Evolutionary conservation across 495 filamentous ascomycete genomes (phyloP).

Genomic region (Aspergillus incahuasiensis): DNA sequence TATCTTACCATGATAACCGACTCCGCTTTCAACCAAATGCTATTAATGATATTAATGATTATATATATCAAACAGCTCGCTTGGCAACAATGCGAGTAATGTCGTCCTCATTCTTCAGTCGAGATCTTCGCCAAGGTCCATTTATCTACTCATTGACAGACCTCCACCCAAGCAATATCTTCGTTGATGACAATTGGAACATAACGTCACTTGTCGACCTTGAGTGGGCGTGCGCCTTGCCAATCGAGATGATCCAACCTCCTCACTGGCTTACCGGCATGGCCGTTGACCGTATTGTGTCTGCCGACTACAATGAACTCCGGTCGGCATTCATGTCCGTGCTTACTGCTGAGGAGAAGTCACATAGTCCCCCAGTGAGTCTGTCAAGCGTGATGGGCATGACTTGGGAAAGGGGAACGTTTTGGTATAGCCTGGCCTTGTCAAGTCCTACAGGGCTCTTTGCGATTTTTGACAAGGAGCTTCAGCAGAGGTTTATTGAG

Average conservation of each 20-base stretch:
- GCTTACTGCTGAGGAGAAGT: not conserved
- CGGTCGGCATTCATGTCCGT: not conserved
- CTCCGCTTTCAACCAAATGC: slow-evolving; percentile 28
- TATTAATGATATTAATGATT: slow-evolving; percentile 19
- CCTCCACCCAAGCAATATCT: slow-evolving; percentile 32
- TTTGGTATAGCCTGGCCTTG: slow-evolving; percentile 11
- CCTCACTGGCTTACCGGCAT: slow-evolving; percentile 25
- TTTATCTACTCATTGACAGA: slow-evolving; percentile 26
- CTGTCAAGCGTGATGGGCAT: slow-evolving; percentile 2
- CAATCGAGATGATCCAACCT: slow-evolving; percentile 22
- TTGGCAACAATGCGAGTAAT: slow-evolving; percentile 24
- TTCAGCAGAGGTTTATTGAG: slow-evolving; percentile 7
- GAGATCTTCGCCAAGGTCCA: slow-evolving; percentile 24
- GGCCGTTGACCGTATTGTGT: slow-evolving; percentile 21
- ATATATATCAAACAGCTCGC: slow-evolving; percentile 18
- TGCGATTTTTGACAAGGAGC: slow-evolving; percentile 3
- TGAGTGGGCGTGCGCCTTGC: slow-evolving; percentile 32
- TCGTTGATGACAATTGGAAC: slow-evolving; percentile 32
- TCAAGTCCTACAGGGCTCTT: slow-evolving; percentile 9
- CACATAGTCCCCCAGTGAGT: not conserved
- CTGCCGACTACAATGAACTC: not conserved
- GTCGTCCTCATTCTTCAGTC: slow-evolving; percentile 18
- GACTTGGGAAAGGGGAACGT: slow-evolving; percentile 5
- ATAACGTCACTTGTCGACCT: slow-evolving; percentile 29
- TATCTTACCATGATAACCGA: slow-evolving; percentile 25